These are phyloP conservation scores for Liquidambar formosana DNA, from an alignment of 164 flowering plant species.

Conservation along the genomic window DNA sequence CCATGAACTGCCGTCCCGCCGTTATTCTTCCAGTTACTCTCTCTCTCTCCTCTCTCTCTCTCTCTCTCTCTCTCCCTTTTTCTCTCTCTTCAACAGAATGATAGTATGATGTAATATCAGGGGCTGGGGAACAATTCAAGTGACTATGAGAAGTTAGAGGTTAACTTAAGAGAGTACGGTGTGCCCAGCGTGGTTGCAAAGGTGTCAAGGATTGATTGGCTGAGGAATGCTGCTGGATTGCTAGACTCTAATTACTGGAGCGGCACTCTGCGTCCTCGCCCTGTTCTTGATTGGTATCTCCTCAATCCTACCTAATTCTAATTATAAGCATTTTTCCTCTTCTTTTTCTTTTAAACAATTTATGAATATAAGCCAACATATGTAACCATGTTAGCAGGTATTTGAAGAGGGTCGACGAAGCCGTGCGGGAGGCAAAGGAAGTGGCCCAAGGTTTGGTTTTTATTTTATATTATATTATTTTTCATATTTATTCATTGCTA, in stretches of 20 bases:
- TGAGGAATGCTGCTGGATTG: conserved; percentile 93
- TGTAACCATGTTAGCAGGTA: no score
- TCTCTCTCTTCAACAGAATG: not conserved
- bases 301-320: no score
- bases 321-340: no score
- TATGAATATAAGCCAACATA: no score
- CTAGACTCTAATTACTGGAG: conserved; percentile 83
- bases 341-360: no score
- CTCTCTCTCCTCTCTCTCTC: conserved; percentile 3
- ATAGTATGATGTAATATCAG: conserved; percentile 27
- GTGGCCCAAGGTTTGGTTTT: conserved; percentile 56
- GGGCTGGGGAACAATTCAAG: conserved; percentile 85
- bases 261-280: conserved; percentile 88
- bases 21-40: conserved; percentile 67
- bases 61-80: not conserved
- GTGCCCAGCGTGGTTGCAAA: conserved; percentile 61
- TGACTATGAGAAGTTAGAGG: conserved; percentile 60
- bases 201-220: conserved; percentile 88
- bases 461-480: not conserved
- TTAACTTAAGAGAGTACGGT: conserved; percentile 51
- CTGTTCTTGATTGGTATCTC: conserved; percentile 87
- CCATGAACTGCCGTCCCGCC: conserved; percentile 53
- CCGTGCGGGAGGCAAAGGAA: conserved; percentile 67
- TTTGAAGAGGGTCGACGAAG: conserved; percentile 67
- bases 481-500: no score